phyloP scores from a whole-genome alignment of 2,329 filamentous ascomycete species.

The Epicoccum sorghinum region DNA sequence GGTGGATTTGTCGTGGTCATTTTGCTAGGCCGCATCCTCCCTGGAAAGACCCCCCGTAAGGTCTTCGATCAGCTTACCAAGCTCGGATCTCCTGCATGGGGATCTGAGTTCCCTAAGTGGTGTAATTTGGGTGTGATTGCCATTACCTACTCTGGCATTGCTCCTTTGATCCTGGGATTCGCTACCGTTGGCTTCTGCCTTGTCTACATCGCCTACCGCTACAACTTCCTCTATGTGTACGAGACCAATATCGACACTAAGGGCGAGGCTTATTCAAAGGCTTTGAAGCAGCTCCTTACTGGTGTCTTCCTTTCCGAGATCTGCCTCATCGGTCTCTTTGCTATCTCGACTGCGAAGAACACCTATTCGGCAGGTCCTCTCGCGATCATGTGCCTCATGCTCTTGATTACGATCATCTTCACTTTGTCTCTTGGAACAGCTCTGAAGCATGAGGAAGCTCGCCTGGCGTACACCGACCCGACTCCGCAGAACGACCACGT shows the following conservation, averaged over 20 bases:
- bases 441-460: slow-evolving; percentile 38
- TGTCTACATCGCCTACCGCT: slow-evolving; percentile 56
- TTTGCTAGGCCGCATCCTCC: slow-evolving; percentile 71
- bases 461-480: slow-evolving; percentile 38
- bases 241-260: slow-evolving; percentile 55
- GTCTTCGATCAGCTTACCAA: slow-evolving; percentile 53
- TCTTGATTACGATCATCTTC: slow-evolving; percentile 50
- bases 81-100: slow-evolving; percentile 53
- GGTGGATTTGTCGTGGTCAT: slow-evolving; percentile 82
- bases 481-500: slow-evolving; percentile 24
- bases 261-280: slow-evolving; percentile 54
- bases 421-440: slow-evolving; percentile 45
- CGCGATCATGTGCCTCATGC: slow-evolving; percentile 50
- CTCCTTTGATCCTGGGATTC: slow-evolving; percentile 56
- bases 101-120: slow-evolving; percentile 55
- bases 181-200: slow-evolving; percentile 52
- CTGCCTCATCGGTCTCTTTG: slow-evolving; percentile 57
- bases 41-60: slow-evolving; percentile 54
- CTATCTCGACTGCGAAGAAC: slow-evolving; percentile 46
- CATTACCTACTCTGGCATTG: slow-evolving; percentile 56
- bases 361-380: slow-evolving; percentile 49
- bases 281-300: slow-evolving; percentile 54
- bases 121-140: slow-evolving; percentile 53
- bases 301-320: slow-evolving; percentile 56
- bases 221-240: slow-evolving; percentile 58